Percentiles rank a stretch among this genome's conserved stretches.
These are phyloP conservation scores for Boletus coccyginus DNA, from an alignment of 768 basidiomycete genomes.

Conservation along the genomic window DNA sequence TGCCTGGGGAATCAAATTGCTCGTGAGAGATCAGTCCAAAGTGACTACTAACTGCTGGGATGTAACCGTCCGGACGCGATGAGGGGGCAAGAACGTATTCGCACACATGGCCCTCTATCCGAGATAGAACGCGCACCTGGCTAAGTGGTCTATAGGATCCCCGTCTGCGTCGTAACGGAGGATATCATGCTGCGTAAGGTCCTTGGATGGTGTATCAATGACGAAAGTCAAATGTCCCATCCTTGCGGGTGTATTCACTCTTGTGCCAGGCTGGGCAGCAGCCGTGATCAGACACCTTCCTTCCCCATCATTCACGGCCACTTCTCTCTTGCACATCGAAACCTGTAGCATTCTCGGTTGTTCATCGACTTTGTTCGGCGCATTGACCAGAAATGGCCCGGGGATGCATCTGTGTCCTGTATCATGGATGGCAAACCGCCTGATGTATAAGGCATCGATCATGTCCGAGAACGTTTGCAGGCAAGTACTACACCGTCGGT, in stretches of 20 bases:
- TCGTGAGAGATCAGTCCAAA: too few relatives aligned
- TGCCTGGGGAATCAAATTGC: too few relatives aligned
- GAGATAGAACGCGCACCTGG: neutral
- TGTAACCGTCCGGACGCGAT: too few relatives aligned
- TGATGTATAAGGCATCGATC: conserved; percentile 7
- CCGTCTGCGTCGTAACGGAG: neutral
- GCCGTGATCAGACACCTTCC: conserved; percentile 13
- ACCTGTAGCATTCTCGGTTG: neutral
- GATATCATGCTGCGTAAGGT: neutral
- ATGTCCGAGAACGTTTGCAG: conserved; percentile 15
- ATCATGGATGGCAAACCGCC: conserved; percentile 16
- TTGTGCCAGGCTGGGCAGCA: conserved; percentile 1
- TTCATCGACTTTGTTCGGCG: neutral
- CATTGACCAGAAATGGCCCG: neutral
- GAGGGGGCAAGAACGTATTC: too few relatives aligned
- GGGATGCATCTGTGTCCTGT: conserved; percentile 13
- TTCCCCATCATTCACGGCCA: conserved; percentile 18
- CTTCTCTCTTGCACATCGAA: conserved; percentile 12
- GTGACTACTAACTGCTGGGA: too few relatives aligned
- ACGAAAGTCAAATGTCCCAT: neutral
- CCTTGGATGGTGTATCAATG: conserved; percentile 6
- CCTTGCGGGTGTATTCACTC: neutral
- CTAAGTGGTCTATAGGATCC: conserved; percentile 1
- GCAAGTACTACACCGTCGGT: neutral
- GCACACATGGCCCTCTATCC: too few relatives aligned